Base-by-base conservation (phyloP, 306 rosid species). In the Adenanthera pavonina region DNA sequence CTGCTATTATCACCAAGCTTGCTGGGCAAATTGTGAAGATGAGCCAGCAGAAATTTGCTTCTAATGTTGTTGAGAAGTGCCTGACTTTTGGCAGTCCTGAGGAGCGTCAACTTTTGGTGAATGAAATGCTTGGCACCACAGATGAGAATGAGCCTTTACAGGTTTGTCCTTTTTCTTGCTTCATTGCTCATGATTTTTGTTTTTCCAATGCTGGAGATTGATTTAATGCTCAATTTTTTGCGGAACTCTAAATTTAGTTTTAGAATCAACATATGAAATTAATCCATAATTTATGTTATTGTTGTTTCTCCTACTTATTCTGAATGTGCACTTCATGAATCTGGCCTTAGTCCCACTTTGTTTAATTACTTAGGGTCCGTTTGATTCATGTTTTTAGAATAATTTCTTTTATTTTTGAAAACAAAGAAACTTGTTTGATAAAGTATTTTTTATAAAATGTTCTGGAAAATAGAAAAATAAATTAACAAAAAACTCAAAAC, bases 31-130 rank as follows among this genome's bases (percentile, higher is more conserved):
- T 95, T 90, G 93, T 95, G 71, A 90, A 91, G 89, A 95, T 95
- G 98, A 95, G 99, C 84, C 98, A 93, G 81, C 99, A 95, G 86
- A 95, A 95, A 84, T 93, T 88, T 92, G 99, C 99, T 86, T 95
- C 99, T 52, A 95, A 95, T 92, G 99, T 95, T 78, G 94, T 93
- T 9, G 98, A 95, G 85, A 95, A 93, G 84, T 95, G 99, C 81
- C 86, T 93, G 84, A 87, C 93, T 79, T 95, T 93, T 71, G 96
- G 98, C 69, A 83, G 89, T 84, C 85, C 94, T 64, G 93, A 87
- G 51, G 93, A 95, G 88, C 99, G 99, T 44, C 97, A 89, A 76
- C 44, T 95, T 71, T 85, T 95, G 86, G 91, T 95, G 76, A 89
- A 90, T 70, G 99, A 95, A 91, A 93, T 95, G 90, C 94, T 95